Evolutionary conservation across 2,329 filamentous ascomycete genomes (phyloP).

Genomic region (Helicocarpus griseus): DNA sequence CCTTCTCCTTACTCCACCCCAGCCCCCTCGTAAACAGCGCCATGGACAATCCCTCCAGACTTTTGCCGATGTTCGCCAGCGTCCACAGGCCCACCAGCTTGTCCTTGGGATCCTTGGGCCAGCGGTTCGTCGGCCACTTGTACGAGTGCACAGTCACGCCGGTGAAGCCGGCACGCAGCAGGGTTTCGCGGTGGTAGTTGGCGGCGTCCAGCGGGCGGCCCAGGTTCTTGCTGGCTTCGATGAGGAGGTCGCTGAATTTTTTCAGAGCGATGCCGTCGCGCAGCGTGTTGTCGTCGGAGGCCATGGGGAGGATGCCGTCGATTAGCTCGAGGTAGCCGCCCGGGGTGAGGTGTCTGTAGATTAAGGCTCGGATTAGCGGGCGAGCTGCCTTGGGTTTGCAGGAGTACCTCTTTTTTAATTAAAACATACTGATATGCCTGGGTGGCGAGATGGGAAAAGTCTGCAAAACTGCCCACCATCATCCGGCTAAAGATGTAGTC

Average conservation of each 20-base stretch:
- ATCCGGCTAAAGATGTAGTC: slow-evolving; percentile 31
- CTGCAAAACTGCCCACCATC: slow-evolving; percentile 32
- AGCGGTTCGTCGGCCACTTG: slow-evolving; percentile 15
- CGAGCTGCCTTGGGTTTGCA: background rate
- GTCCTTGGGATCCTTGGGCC: slow-evolving; percentile 13
- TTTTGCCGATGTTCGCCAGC: slow-evolving; percentile 12
- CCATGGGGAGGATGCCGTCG: slow-evolving; percentile 24
- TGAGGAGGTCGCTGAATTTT: slow-evolving; percentile 16
- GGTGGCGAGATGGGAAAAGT: slow-evolving; percentile 32
- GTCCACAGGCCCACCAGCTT: slow-evolving; percentile 11
- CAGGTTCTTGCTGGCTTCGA: slow-evolving; percentile 12
- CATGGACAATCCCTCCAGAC: slow-evolving; percentile 13
- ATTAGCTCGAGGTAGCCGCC: slow-evolving; percentile 36
- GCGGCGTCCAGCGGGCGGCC: slow-evolving; percentile 12
- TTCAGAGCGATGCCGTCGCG: slow-evolving; percentile 13
- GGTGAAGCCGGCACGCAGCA: background rate
- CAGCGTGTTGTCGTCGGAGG: slow-evolving; percentile 20
- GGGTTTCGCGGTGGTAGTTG: slow-evolving; percentile 7
- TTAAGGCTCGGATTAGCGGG: background rate
- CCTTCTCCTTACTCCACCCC: slow-evolving; percentile 13
- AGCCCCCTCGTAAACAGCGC: slow-evolving; percentile 14
- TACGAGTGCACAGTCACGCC: slow-evolving; percentile 3
- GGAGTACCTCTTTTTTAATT: too few relatives aligned
- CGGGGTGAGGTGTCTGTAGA: slow-evolving; percentile 25
- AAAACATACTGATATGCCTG: slow-evolving; percentile 22